phyloP scores from a whole-genome alignment of 192 early-diverging fungal genomes.

The Funneliformis mosseae region DNA sequence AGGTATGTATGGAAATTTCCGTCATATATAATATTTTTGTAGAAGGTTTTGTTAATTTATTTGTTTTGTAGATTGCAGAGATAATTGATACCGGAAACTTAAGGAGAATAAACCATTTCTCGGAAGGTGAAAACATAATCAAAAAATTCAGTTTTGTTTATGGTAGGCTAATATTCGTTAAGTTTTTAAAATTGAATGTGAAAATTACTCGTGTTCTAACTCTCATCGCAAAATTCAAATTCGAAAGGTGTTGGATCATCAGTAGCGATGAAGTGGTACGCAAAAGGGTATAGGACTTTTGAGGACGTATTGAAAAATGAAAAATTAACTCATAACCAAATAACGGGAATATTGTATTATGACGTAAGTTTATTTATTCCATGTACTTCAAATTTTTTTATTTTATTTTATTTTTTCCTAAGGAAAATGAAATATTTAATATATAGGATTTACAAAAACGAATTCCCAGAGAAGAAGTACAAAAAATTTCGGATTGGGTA shows the following conservation, averaged over 20 bases:
- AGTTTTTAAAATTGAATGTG: neutral
- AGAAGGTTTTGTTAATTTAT: neutral
- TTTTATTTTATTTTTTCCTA: neutral
- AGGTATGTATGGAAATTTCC: neutral
- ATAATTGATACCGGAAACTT: constrained; percentile 17
- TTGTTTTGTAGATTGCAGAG: neutral
- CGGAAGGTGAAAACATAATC: neutral
- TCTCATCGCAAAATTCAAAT: neutral
- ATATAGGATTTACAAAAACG: neutral
- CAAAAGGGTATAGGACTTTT: constrained; percentile 6
- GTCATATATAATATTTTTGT: neutral
- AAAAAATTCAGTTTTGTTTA: constrained; percentile 8
- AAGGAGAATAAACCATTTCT: neutral
- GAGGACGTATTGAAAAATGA: constrained; percentile 4
- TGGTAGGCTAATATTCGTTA: neutral
- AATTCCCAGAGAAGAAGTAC: constrained; percentile 5
- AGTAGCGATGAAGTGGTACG: constrained; percentile 8
- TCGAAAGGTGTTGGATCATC: neutral
- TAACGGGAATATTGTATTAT: neutral
- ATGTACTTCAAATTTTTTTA: neutral
- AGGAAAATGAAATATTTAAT: too few species aligned
- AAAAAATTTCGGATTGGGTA: neutral
- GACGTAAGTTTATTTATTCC: neutral
- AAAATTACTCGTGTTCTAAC: neutral
- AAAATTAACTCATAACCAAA: constrained; percentile 1